Evolutionary conservation across 78 protist species (phyloP).

Genomic region (Monocercomonoides exilis): DNA sequence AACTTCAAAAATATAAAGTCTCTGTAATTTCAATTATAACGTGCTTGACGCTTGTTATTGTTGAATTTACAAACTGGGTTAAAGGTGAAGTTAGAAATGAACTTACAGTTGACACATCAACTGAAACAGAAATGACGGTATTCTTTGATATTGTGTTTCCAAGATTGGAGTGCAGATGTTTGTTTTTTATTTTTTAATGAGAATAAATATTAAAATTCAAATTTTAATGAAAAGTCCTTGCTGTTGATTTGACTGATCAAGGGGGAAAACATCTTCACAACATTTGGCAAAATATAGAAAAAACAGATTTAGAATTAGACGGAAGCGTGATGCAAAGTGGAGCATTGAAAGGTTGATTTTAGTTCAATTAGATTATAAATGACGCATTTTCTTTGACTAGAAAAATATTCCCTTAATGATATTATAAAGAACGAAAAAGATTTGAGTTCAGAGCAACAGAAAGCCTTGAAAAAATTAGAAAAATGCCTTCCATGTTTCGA

Average conservation of each 20-base stretch:
- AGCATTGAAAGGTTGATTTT: background rate
- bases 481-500: background rate
- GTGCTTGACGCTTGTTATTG: too few species aligned
- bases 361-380: background rate
- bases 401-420: background rate
- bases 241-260: background rate
- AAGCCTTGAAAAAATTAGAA: background rate
- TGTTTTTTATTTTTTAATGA: background rate
- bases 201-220: too few species aligned
- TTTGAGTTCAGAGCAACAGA: background rate
- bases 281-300: background rate
- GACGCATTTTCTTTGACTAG: background rate
- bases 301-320: too few species aligned
- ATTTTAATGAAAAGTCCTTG: background rate
- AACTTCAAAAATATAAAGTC: too few species aligned
- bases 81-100: too few species aligned
- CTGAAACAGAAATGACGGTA: background rate
- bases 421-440: background rate
- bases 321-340: too few species aligned
- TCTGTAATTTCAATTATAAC: too few species aligned
- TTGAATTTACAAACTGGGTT: too few species aligned
- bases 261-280: background rate
- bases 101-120: background rate
- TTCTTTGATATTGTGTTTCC: background rate
- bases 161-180: background rate